Evolutionary conservation across 768 basidiomycete species (phyloP).

Genomic region (Termitomyces sp.): DNA sequence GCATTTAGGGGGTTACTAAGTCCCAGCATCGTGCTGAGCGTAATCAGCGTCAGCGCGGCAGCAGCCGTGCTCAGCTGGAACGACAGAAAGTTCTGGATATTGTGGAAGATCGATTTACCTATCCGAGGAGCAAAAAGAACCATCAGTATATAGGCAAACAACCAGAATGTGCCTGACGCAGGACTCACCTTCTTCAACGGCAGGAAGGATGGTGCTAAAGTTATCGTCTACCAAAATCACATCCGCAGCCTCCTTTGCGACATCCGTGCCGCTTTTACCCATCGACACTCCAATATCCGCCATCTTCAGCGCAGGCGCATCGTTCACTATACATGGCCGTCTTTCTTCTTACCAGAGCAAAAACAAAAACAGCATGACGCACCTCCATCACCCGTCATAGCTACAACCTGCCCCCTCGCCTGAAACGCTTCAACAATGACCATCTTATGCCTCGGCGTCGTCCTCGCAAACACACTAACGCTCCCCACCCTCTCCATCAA

Average conservation of each 20-base stretch:
- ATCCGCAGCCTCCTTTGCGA: constrained; percentile 97
- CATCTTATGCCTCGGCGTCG: constrained; percentile 98
- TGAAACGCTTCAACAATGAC: constrained; percentile 95
- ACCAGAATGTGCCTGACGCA: neutral
- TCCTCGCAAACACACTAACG: constrained; percentile 90
- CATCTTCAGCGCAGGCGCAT: constrained; percentile 96
- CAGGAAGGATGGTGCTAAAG: constrained; percentile 91
- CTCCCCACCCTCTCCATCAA: constrained; percentile 77
- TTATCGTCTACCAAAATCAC: constrained; percentile 97
- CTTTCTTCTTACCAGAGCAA: too few relatives aligned
- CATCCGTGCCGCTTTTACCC: constrained; percentile 98
- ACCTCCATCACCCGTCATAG: constrained; percentile 98
- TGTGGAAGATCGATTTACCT: constrained; percentile 98
- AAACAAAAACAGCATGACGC: constrained; percentile 20
- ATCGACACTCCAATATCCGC: constrained; percentile 97
- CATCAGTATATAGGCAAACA: constrained; percentile 8
- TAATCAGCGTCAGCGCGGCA: constrained; percentile 92
- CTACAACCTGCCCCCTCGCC: constrained; percentile 83
- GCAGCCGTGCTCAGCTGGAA: constrained; percentile 99
- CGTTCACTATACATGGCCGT: constrained; percentile 60
- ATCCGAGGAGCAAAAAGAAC: constrained; percentile 9
- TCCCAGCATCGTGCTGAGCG: constrained; percentile 86
- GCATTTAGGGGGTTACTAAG: constrained; percentile 92
- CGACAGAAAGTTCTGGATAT: constrained; percentile 96
- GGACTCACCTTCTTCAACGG: constrained; percentile 82